Conservation (phyloP, 1,139 yeast species). For the Hansenula sp. region DNA sequence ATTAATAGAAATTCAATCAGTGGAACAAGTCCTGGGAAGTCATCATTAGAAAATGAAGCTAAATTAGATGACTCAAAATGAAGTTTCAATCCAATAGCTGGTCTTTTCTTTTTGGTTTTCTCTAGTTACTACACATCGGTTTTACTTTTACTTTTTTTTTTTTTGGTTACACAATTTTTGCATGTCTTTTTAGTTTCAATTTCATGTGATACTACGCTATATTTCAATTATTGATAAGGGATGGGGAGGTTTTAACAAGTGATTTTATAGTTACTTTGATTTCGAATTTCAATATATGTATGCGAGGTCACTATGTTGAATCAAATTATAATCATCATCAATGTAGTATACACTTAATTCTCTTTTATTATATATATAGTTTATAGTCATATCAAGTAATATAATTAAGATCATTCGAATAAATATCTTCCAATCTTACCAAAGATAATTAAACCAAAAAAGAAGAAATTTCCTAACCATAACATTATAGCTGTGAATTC, state of each 20-base stretch:
- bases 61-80: slow-evolving; percentile 8
- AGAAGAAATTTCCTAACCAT: slow-evolving; percentile 57
- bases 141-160: background rate
- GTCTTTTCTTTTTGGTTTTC: background rate
- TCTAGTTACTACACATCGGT: background rate
- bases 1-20: slow-evolving; percentile 5
- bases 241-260: too few species aligned
- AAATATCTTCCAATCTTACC: slow-evolving; percentile 61
- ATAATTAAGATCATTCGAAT: background rate
- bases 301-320: too few species aligned
- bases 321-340: too few species aligned
- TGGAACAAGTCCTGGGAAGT: slow-evolving; percentile 11
- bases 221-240: too few species aligned
- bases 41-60: slow-evolving; percentile 17
- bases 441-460: slow-evolving; percentile 65
- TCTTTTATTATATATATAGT: too few species aligned
- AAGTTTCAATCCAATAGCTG: too few species aligned
- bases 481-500: slow-evolving; percentile 25
- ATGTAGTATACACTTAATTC: too few species aligned
- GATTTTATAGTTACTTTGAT: too few species aligned
- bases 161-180: background rate
- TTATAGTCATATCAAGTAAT: too few species aligned
- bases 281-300: too few species aligned
- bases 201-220: too few species aligned
- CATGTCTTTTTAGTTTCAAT: too few species aligned